Evolutionary conservation across 805 yeast genomes (phyloP).

Genomic region (Sugiyamaella floridensis): DNA sequence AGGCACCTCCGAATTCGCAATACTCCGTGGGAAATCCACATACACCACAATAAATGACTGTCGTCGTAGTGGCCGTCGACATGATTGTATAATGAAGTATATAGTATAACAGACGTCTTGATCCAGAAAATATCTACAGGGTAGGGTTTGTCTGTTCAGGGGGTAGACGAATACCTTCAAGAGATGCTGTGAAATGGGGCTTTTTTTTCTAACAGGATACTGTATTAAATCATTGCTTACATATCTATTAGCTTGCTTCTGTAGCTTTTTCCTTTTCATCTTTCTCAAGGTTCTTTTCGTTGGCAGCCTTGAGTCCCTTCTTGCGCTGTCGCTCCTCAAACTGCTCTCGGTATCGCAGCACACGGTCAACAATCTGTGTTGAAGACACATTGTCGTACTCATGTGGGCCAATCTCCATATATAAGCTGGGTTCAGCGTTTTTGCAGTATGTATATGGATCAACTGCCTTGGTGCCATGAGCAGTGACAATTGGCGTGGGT

Average conservation of each 20-base stretch:
- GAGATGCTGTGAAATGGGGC: no score
- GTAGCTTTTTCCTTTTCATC: constrained; percentile 17
- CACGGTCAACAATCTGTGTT: constrained; percentile 67
- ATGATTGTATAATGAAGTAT: neutral
- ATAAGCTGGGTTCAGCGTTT: constrained; percentile 28
- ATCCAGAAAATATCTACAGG: neutral
- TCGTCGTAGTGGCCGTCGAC: constrained; percentile 16
- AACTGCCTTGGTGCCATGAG: constrained; percentile 26
- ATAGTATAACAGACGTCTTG: neutral
- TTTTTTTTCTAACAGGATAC: neutral
- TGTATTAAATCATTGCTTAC: neutral
- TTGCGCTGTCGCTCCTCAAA: constrained; percentile 82
- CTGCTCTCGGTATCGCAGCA: constrained; percentile 54
- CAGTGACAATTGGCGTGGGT: constrained; percentile 40
- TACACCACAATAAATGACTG: constrained; percentile 63
- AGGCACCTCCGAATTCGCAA: constrained; percentile 82
- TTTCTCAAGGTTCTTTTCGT: constrained; percentile 34
- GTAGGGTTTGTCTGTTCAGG: neutral
- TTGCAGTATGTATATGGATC: constrained; percentile 37
- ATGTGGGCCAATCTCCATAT: constrained; percentile 44
- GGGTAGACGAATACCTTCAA: no score
- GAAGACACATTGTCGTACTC: constrained; percentile 60
- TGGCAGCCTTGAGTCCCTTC: constrained; percentile 73
- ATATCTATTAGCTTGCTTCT: neutral
- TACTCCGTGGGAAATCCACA: constrained; percentile 85